These are phyloP conservation scores for Raffaelea albimanens DNA, from an alignment of 2,329 filamentous ascomycete genomes.

Conservation along the genomic window DNA sequence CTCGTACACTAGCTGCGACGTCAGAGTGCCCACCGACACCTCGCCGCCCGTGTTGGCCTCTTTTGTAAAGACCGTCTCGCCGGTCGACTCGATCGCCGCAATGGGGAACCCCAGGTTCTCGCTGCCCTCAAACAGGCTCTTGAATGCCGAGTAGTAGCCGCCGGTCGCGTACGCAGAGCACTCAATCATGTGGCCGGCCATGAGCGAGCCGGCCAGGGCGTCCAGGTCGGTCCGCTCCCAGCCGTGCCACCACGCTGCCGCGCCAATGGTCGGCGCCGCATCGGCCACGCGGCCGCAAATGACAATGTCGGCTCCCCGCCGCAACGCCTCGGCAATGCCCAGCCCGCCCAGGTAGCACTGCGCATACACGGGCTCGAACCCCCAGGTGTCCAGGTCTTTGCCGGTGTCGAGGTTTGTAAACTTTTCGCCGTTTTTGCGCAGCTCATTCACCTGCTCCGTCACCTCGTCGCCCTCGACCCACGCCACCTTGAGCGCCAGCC, in stretches of 20 bases:
- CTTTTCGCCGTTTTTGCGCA: constrained; percentile 10
- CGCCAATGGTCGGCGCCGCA: constrained; percentile 43
- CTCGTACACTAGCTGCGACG: constrained; percentile 12
- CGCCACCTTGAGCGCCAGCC: constrained; percentile 20
- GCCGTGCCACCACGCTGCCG: constrained; percentile 45
- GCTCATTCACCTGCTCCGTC: constrained; percentile 11
- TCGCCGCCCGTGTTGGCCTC: constrained; percentile 24
- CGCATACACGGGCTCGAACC: constrained; percentile 10
- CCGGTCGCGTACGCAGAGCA: constrained; percentile 45
- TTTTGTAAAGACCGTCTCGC: constrained; percentile 25
- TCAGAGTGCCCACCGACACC: constrained; percentile 19
- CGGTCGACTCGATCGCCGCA: constrained; percentile 25
- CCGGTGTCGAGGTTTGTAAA: constrained; percentile 12
- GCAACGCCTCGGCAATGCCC: constrained; percentile 33
- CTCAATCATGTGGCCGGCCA: constrained; percentile 44
- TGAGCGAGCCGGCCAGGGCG: constrained; percentile 36
- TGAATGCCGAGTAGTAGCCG: constrained; percentile 43
- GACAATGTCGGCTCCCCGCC: constrained; percentile 34
- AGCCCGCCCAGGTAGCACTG: constrained; percentile 36
- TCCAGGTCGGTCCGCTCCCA: constrained; percentile 40
- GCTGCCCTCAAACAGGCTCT: constrained; percentile 21
- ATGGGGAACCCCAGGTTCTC: constrained; percentile 27
- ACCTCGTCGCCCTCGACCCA: constrained; percentile 24
- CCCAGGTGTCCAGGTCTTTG: constrained; percentile 10
- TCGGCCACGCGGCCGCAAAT: constrained; percentile 31